phyloP scores from a whole-genome alignment of 1,139 yeast species.

The Taiozyma sp. region DNA sequence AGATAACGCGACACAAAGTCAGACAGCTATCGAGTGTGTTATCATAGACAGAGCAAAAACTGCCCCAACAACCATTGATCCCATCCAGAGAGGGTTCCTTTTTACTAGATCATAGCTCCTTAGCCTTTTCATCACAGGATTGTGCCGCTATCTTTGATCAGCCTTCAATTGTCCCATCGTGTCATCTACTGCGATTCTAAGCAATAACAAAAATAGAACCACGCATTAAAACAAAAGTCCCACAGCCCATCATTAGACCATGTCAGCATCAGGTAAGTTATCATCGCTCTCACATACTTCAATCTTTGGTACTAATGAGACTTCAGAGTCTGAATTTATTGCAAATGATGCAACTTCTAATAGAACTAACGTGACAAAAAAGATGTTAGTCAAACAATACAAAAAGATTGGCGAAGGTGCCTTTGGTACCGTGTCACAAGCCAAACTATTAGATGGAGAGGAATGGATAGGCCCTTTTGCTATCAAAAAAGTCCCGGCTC shows the following conservation, averaged over 20 bases:
- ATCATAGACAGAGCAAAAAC: not conserved
- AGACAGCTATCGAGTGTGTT: not conserved
- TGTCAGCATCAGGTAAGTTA: not conserved
- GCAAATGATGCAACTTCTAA: constrained; percentile 63
- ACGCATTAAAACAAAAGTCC: not conserved
- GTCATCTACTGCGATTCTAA: not conserved
- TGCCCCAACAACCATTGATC: not conserved
- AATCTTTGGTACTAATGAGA: not conserved
- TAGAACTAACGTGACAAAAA: constrained; percentile 42
- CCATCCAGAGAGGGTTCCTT: not conserved
- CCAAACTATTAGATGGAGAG: constrained; percentile 37
- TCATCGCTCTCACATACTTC: not conserved
- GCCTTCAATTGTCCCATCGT: not conserved
- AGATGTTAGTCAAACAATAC: constrained; percentile 67
- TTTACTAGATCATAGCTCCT: no score
- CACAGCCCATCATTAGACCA: not conserved
- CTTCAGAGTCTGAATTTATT: constrained; percentile 29
- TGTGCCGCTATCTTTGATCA: no score
- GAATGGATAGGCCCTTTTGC: constrained; percentile 77
- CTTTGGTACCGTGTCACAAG: constrained; percentile 78
- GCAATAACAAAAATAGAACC: not conserved
- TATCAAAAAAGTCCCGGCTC: constrained; percentile 77
- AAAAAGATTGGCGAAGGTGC: constrained; percentile 81
- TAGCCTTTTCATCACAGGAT: no score
- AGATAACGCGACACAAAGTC: not conserved